A percentile compares a stretch with the other conserved stretches of the same genome.
Evolutionary conservation across 2,329 filamentous ascomycete species (phyloP).

Genomic region (Ophiostoma perfectum): DNA sequence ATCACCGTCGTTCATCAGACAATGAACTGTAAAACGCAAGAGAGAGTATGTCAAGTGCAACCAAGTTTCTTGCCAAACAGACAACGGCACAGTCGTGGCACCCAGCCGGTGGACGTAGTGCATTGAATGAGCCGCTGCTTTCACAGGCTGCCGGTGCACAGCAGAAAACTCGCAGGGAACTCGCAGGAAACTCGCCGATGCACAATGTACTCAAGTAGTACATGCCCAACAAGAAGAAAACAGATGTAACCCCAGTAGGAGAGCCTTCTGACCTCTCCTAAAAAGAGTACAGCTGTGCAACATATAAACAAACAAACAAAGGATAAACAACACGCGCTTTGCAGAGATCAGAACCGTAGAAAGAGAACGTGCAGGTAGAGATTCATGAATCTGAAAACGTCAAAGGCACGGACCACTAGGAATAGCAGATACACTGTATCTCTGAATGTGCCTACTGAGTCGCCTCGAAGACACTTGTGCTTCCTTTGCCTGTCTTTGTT

Average conservation of each 20-base stretch:
- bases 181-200: slow-evolving; percentile 9
- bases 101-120: slow-evolving; percentile 37
- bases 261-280: background rate
- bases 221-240: slow-evolving; percentile 9
- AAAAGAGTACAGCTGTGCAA: background rate
- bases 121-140: slow-evolving; percentile 15
- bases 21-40: slow-evolving; percentile 18
- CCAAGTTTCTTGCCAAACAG: background rate
- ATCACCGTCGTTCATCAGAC: slow-evolving; percentile 35
- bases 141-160: slow-evolving; percentile 10
- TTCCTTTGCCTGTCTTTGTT: background rate
- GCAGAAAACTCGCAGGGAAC: slow-evolving; percentile 13
- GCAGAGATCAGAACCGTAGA: too few species aligned
- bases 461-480: background rate
- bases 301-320: background rate
- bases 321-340: background rate
- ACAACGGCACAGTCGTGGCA: slow-evolving; percentile 34
- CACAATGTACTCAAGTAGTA: slow-evolving; percentile 14
- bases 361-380: too few species aligned
- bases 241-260: slow-evolving; percentile 4
- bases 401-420: too few species aligned
- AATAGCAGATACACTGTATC: background rate
- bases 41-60: slow-evolving; percentile 29
- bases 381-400: too few species aligned
- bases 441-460: background rate